Conservation (phyloP, 2,329 filamentous ascomycete genomes). For the Lecanicillium sp. region DNA sequence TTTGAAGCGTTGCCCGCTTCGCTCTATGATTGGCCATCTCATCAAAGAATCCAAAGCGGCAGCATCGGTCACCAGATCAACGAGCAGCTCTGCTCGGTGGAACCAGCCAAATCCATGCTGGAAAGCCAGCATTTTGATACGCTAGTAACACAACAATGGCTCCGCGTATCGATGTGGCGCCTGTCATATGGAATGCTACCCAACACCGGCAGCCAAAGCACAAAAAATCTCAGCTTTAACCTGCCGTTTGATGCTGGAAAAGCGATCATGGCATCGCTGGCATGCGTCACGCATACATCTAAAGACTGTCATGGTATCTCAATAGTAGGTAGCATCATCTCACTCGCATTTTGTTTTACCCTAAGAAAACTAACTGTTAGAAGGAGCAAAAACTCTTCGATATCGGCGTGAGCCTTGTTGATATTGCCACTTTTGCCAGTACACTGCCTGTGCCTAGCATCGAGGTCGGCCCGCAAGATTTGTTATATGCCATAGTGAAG, state of each 20-base stretch:
- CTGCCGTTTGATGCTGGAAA: constrained; percentile 23
- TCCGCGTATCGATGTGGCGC: constrained; percentile 22
- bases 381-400: constrained; percentile 26
- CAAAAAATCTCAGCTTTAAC: background rate
- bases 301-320: constrained; percentile 24
- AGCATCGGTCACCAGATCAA: constrained; percentile 17
- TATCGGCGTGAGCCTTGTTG: constrained; percentile 20
- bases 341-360: background rate
- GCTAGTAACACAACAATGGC: constrained; percentile 24
- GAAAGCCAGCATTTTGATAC: constrained; percentile 25
- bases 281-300: constrained; percentile 16
- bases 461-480: constrained; percentile 19
- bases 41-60: constrained; percentile 13
- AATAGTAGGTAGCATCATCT: constrained; percentile 14
- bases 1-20: constrained; percentile 21
- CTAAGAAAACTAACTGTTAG: background rate
- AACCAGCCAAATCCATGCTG: constrained; percentile 18
- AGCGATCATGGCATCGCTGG: constrained; percentile 18
- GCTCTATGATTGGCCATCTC: constrained; percentile 22
- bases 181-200: constrained; percentile 16
- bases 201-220: background rate
- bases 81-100: constrained; percentile 18
- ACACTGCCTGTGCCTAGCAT: constrained; percentile 11
- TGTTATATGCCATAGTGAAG: constrained; percentile 18
- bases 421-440: constrained; percentile 16